phyloP scores from a whole-genome alignment of 2,329 filamentous ascomycete genomes.

The Pestalotiopsis sp. region DNA sequence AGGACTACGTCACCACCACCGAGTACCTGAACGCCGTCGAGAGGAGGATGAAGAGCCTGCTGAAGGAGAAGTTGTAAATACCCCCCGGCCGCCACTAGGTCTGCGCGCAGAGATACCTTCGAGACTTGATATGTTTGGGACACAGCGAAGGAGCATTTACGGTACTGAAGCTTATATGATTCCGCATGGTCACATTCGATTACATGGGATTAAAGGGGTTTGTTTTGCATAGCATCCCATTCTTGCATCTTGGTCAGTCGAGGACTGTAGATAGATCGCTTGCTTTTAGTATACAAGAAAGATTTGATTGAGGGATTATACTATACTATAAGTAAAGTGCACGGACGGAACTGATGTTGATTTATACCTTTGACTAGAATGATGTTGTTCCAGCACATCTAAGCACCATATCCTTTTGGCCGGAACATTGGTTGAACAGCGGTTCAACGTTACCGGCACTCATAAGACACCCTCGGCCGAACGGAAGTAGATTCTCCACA shows the following conservation, averaged over 20 bases:
- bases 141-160: neutral
- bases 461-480: neutral
- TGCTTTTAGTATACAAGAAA: neutral
- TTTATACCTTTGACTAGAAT: too few species aligned
- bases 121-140: neutral
- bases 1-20: constrained; percentile 86
- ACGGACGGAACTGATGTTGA: too few species aligned
- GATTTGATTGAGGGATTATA: neutral
- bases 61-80: constrained; percentile 75
- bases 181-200: neutral
- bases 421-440: neutral
- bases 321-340: too few species aligned
- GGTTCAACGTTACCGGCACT: neutral
- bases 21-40: constrained; percentile 95
- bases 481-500: neutral
- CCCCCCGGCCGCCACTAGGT: neutral
- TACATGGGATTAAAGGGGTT: neutral
- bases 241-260: neutral
- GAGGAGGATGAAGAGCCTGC: constrained; percentile 78
- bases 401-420: neutral
- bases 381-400: neutral
- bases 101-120: neutral
- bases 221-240: constrained; percentile 4
- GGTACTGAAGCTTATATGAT: neutral
- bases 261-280: constrained; percentile 9